Conservation (phyloP, 2,329 filamentous ascomycete genomes). For the Calonectria leucothoes region DNA sequence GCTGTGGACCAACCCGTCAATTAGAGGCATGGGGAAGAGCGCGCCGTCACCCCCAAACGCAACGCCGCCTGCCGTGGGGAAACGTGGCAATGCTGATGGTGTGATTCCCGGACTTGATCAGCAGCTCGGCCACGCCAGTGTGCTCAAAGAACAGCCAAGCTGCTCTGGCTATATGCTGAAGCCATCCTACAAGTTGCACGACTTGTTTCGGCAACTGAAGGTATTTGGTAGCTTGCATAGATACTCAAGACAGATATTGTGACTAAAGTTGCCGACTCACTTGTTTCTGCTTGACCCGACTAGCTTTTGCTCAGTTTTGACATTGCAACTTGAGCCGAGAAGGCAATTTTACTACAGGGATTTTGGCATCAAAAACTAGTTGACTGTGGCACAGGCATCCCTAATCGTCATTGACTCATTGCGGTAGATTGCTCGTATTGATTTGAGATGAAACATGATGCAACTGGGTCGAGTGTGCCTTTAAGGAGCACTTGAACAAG, state of each 20-base stretch:
- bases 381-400: not conserved
- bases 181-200: constrained; percentile 7
- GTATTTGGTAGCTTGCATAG: not conserved
- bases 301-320: not conserved
- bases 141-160: constrained; percentile 26
- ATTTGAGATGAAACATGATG: not conserved
- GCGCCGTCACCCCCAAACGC: constrained; percentile 75
- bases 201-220: not conserved
- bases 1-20: constrained; percentile 51
- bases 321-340: constrained; percentile 23
- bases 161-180: constrained; percentile 31
- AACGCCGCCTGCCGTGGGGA: constrained; percentile 64
- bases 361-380: not conserved
- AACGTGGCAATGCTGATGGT: constrained; percentile 73
- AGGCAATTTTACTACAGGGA: not conserved
- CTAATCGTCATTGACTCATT: no score
- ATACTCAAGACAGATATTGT: not conserved
- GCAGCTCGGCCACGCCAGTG: constrained; percentile 20
- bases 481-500: not conserved
- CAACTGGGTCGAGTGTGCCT: not conserved
- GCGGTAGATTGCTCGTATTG: not conserved
- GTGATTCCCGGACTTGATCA: constrained; percentile 55
- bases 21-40: constrained; percentile 66
- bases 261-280: constrained; percentile 21
- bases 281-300: constrained; percentile 1